Evolutionary conservation across 176 grass and related monocot genomes (phyloP), one percentile per base, ranked within the genome.

Genomic region (Oryza nivara): DNA sequence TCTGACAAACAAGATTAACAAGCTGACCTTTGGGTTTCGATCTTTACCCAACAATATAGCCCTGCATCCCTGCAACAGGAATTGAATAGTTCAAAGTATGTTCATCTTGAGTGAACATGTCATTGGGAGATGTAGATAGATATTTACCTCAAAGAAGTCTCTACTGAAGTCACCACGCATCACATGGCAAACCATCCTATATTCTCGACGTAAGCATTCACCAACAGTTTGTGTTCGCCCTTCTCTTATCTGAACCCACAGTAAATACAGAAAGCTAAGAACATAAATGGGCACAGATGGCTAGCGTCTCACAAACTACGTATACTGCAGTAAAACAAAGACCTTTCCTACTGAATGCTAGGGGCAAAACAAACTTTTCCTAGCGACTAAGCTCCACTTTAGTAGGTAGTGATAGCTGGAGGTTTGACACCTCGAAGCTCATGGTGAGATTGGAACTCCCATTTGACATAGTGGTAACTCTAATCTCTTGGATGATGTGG

Each of bases 111-210:
- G n/a, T 43, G 58, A 80, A 66, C 26, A 82, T 25, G 7, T 22
- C 15, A 30, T 46, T 22, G 6, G 72, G 15, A 80, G 65, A 51
- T 47, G 73, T 34, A 11, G 46, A 85, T 34, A 11, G 46, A 85
- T 68, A 79, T 70, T 80, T 85, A 98, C 96, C 91, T 98, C 93
- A 80, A 90, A 94, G 72, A 95, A 95, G 81, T 98, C 96, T 66
- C 86, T 95, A 65, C 93, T 98, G 38, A 93, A 89, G 86, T 94
- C 96, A 83, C 94, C 92, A 4, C 93, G 88, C 82, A 98, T 90
- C 78, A 98, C 91, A 86, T 93, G 93, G 67, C 93, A 94, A 86
- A 89, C 87, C 91, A 95, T 90, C 87, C 96, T 93, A 79, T 98
- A 98, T 70, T 98, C 96, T 90, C 91, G 83, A 47, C 64, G 88